These are phyloP conservation scores for Amanita rubescens DNA, from an alignment of 768 basidiomycete genomes.

Conservation along the genomic window DNA sequence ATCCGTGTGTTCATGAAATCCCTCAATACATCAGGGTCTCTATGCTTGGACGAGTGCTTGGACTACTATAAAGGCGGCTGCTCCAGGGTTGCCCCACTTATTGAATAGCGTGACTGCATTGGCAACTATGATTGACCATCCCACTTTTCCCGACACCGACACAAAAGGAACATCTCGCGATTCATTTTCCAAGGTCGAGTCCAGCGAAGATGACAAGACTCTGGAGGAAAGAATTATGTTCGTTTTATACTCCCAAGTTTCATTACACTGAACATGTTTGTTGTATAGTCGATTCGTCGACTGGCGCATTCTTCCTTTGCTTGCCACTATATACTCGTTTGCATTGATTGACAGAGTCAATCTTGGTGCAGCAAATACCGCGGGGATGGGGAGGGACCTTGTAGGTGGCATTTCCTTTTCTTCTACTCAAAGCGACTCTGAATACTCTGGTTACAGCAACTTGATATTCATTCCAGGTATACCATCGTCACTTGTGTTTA, in stretches of 20 bases:
- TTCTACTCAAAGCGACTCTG: not conserved
- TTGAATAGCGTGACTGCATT: not conserved
- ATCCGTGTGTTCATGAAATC: not conserved
- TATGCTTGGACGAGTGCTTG: not conserved
- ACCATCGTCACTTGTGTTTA: slow-evolving; percentile 36
- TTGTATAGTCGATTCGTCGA: slow-evolving; percentile 33
- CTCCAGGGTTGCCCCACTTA: not conserved
- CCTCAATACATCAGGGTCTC: not conserved
- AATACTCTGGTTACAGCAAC: slow-evolving; percentile 17
- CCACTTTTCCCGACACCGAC: slow-evolving; percentile 13
- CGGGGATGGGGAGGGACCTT: slow-evolving; percentile 35
- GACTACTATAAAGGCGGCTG: not conserved
- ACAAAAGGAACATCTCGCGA: slow-evolving; percentile 7
- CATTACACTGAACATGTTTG: not conserved
- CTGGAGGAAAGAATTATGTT: slow-evolving; percentile 34
- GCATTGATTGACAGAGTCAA: slow-evolving; percentile 39
- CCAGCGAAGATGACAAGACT: slow-evolving; percentile 13
- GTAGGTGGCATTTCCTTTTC: slow-evolving; percentile 13
- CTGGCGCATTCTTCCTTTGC: slow-evolving; percentile 34
- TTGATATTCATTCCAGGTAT: slow-evolving; percentile 28
- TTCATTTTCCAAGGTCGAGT: slow-evolving; percentile 13
- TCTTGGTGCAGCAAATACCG: slow-evolving; percentile 34
- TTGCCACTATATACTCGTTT: slow-evolving; percentile 33
- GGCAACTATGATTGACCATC: slow-evolving; percentile 10
- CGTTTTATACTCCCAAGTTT: not conserved